Evolutionary conservation across 2,329 filamentous ascomycete species (phyloP), one percentile per base, ranked within the genome.

Genomic region (Trichophyton simii): DNA sequence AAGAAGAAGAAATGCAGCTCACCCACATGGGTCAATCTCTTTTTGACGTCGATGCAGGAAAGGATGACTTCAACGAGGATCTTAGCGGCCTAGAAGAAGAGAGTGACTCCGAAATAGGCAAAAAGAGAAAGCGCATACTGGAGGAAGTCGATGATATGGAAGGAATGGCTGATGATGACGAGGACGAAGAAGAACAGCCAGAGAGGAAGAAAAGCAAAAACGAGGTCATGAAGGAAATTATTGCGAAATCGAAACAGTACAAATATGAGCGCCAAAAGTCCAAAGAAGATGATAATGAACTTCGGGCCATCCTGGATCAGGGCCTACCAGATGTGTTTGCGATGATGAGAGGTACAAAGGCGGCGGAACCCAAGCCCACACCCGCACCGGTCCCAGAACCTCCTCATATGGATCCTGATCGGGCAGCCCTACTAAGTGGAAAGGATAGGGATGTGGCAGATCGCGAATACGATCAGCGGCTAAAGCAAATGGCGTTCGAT

Each of bases 211-310:
- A 96, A 78, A 87, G 87, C 2, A 97, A 96, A 76, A 88, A 94
- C 60, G 94, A 99, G 74, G 89, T 99, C 58, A 96, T 97, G 89
- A 88, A 96, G 69, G 95, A 99, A 74, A 82, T 99, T 64, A 96
- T 99, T 66, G 89, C 91, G 63, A 99, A 99, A 75, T 97, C 92
- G 0, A 99, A 99, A 72, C 80, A 89, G 64, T 83, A 96, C 81
- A 97, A 96, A 76, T 91, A 92, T 70, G 91, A 97, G 76, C 85
- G 94, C 46, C 94, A 99, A 74, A 86, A 89, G 63, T 84, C 85
- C 31, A 96, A 96, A 71, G 94, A 97, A 64, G 90, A 94, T 58
- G 94, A 99, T 67, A 90, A 95, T 58, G 92, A 96, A 66, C 74
- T 96, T 60, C 83, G 91, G 63, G 86, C 86, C 62, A 85, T 91